Evolutionary conservation across 306 rosid species (phyloP).

Genomic region (Fagus crenata): DNA sequence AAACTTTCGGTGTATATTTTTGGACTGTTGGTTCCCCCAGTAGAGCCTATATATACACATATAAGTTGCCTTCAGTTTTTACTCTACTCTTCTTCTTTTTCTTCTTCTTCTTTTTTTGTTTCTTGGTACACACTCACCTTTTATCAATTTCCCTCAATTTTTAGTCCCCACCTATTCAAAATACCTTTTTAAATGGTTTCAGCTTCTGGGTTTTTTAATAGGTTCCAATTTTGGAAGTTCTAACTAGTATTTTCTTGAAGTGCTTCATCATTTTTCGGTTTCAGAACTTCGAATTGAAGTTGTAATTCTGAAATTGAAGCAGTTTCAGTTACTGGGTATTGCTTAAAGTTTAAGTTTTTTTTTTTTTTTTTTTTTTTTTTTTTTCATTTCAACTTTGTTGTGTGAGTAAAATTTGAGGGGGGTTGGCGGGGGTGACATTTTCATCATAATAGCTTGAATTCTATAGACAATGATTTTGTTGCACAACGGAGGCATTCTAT

Average conservation of each 20-base stretch:
- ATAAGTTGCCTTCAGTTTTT: constrained; percentile 25
- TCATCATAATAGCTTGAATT: constrained; percentile 28
- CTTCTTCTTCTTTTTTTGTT: constrained; percentile 5
- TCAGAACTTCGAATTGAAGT: constrained; percentile 2
- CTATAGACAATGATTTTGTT: constrained; percentile 68
- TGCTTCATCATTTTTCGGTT: constrained; percentile 12
- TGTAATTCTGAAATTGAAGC: constrained; percentile 20
- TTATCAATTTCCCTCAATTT: not conserved
- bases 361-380: not conserved
- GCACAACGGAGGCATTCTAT: constrained; percentile 43
- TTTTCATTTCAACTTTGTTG: constrained; percentile 14
- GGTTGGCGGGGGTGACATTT: constrained; percentile 39
- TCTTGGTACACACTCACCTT: constrained; percentile 21
- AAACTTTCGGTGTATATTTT: constrained; percentile 77
- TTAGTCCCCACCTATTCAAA: constrained; percentile 1
- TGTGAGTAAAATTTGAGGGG: constrained; percentile 27
- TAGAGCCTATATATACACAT: constrained; percentile 38
- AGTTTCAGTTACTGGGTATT: constrained; percentile 31
- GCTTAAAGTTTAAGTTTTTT: not conserved
- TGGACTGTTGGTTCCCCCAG: constrained; percentile 46
- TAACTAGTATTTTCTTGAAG: constrained; percentile 1
- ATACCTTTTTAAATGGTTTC: constrained; percentile 19
- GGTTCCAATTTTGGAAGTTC: constrained; percentile 42
- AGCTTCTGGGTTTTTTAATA: constrained; percentile 31
- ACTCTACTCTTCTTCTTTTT: constrained; percentile 35